Evolutionary conservation across 2,329 filamentous ascomycete species (phyloP), one percentile per base, ranked within the genome.

Genomic region (Boeremia exigua): DNA sequence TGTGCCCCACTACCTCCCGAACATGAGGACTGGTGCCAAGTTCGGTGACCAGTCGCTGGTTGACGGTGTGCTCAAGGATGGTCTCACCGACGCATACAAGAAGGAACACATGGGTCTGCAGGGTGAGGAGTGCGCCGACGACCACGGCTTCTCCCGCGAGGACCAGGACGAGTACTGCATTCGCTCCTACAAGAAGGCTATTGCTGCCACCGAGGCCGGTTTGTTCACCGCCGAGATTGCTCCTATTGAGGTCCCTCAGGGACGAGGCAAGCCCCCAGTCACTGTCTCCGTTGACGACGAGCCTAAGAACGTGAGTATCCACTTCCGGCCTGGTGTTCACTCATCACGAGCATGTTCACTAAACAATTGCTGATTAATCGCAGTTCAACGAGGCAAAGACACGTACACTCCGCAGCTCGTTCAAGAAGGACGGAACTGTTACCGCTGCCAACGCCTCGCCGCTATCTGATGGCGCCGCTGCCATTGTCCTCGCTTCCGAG

Each of bases 381-480:
- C 58, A 78, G 75, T 82, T 82, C 75, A 82, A 82, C 70, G 80
- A 82, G 67, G 67, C 78, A 54, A 82, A 81, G 70, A 82, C 79
- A 25, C 76, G 75, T 60, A 75, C 77, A 34, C 75, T 82, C 28
- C 87, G 96, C 63, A 89, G 89, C 74, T 82, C 86, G 49, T 94
- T 97, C 78, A 92, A 91, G 77, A 88, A 88, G 73, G 84, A 86
- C 59, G 95, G 94, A 67, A 96, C 92, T 61, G 89, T 99, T 68
- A 99, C 95, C 28, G 92, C 95, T 33, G 92, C 95, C 72, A 99
- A 99, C 79, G 95, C 95, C 30, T 96, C 95, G 1, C 95, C 95
- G 48, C 86, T 99, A 71, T 97, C 96, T 74, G 95, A 99, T 76
- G 95, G 95, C 65, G 94, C 92, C 49, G 89, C 93, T 19, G 95